Conservation (phyloP, 352 stramenopile species). For the Pythium dissotocum region DNA sequence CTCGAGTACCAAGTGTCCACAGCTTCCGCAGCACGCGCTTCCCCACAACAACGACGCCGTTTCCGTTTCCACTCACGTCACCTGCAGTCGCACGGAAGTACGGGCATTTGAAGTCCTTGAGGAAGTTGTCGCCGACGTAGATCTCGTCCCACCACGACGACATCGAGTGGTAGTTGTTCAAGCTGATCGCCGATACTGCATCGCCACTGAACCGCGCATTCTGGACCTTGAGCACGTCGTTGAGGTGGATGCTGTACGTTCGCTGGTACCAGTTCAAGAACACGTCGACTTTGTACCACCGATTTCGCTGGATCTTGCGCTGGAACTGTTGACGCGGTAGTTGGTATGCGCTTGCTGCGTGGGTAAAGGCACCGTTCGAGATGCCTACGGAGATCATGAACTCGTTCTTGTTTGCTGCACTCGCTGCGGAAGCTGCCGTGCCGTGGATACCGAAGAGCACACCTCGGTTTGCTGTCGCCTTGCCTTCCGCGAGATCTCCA, state of each 20-base stretch:
- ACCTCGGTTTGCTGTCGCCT: constrained; percentile 50
- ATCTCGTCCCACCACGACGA: constrained; percentile 96
- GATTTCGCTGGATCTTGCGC: constrained; percentile 52
- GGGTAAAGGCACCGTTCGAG: constrained; percentile 59
- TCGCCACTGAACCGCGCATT: constrained; percentile 53
- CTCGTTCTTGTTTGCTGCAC: constrained; percentile 34
- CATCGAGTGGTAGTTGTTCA: constrained; percentile 84
- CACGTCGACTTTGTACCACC: constrained; percentile 96
- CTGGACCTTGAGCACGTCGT: constrained; percentile 87
- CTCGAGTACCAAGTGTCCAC: constrained; percentile 41
- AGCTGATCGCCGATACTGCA: constrained; percentile 53
- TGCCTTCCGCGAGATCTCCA: constrained; percentile 42
- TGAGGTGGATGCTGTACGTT: constrained; percentile 89
- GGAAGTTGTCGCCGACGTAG: constrained; percentile 91
- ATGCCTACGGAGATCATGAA: constrained; percentile 73
- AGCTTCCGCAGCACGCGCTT: constrained; percentile 55
- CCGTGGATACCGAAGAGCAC: constrained; percentile 62
- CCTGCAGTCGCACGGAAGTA: constrained; percentile 17
- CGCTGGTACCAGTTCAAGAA: constrained; percentile 81
- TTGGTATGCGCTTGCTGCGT: constrained; percentile 74
- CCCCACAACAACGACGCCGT: constrained; percentile 38
- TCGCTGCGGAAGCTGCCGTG: neutral
- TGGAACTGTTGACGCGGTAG: constrained; percentile 54
- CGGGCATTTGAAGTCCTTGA: constrained; percentile 92
- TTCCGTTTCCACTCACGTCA: constrained; percentile 25